These are phyloP conservation scores for Solanum bulbocastanum DNA, from an alignment of 257 asterid species.

Conservation along the genomic window DNA sequence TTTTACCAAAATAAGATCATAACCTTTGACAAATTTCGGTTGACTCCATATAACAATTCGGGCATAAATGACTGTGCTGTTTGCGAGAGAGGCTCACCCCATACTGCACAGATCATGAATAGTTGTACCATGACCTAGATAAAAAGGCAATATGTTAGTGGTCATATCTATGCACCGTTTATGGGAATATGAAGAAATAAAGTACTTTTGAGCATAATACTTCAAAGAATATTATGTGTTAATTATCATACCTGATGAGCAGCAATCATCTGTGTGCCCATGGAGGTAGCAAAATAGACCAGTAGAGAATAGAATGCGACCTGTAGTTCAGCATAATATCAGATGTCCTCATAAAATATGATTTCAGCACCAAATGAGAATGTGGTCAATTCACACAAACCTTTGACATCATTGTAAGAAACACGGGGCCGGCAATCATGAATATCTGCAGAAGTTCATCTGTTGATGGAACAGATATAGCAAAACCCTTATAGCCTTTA, in stretches of 20 bases:
- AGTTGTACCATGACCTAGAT: conserved; percentile 87
- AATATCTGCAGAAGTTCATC: conserved; percentile 62
- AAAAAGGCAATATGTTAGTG: conserved; percentile 1
- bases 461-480: conserved; percentile 67
- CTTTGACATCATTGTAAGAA: conserved; percentile 89
- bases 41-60: conserved; percentile 70
- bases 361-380: not conserved
- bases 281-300: conserved; percentile 79
- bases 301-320: conserved; percentile 79
- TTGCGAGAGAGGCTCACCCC: conserved; percentile 95
- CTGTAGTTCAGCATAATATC: conserved; percentile 18
- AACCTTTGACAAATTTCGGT: conserved; percentile 70
- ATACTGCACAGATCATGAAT: conserved; percentile 71
- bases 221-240: not conserved
- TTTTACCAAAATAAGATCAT: not conserved
- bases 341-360: not conserved
- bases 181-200: not conserved
- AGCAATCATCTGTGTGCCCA: conserved; percentile 67
- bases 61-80: conserved; percentile 97
- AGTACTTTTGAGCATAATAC: not conserved
- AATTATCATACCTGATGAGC: conserved; percentile 71
- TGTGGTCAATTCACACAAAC: conserved; percentile 20
- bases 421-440: conserved; percentile 86
- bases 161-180: not conserved
- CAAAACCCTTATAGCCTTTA: conserved; percentile 82